Percentiles rank a stretch among this genome's conserved stretches.
These are phyloP conservation scores for Gracilariopsis chorda DNA, from an alignment of 23 red algal genomes.

Conservation along the genomic window DNA sequence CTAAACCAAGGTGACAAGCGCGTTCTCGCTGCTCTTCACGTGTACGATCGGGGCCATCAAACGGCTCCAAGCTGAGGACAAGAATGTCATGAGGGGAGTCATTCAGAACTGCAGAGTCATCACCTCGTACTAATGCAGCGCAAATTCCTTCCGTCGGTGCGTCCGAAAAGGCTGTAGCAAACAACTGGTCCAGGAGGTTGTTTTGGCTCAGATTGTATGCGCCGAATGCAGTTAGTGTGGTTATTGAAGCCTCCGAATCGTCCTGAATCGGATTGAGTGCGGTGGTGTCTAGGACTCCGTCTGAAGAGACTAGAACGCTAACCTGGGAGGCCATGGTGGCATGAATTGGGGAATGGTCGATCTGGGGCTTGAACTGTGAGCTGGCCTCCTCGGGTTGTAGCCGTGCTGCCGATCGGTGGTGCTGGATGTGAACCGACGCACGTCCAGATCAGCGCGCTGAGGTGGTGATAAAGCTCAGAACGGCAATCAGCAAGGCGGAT, in stretches of 20 bases:
- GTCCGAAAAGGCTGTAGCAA: conserved; percentile 38
- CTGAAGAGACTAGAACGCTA: not conserved
- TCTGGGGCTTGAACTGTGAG: too few species aligned
- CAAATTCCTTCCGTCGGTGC: not conserved
- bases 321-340: not conserved
- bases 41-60: conserved; percentile 23
- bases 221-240: not conserved
- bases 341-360: too few species aligned
- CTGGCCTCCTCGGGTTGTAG: too few species aligned
- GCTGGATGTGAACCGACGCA: too few species aligned
- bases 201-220: conserved; percentile 25
- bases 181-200: conserved; percentile 28
- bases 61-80: conserved; percentile 40
- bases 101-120: conserved; percentile 37
- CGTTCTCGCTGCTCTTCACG: conserved; percentile 52
- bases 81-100: conserved; percentile 43
- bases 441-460: too few species aligned
- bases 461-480: too few species aligned
- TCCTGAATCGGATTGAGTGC: not conserved
- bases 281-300: not conserved
- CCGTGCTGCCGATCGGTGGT: too few species aligned
- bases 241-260: not conserved
- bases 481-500: too few species aligned
- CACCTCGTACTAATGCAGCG: conserved; percentile 21
- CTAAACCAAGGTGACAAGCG: conserved; percentile 23